A percentile compares a stretch with the other conserved stretches of the same genome.
Evolutionary conservation across 176 grass and related monocot species (phyloP).

Genomic region (Dactylis glomerata): DNA sequence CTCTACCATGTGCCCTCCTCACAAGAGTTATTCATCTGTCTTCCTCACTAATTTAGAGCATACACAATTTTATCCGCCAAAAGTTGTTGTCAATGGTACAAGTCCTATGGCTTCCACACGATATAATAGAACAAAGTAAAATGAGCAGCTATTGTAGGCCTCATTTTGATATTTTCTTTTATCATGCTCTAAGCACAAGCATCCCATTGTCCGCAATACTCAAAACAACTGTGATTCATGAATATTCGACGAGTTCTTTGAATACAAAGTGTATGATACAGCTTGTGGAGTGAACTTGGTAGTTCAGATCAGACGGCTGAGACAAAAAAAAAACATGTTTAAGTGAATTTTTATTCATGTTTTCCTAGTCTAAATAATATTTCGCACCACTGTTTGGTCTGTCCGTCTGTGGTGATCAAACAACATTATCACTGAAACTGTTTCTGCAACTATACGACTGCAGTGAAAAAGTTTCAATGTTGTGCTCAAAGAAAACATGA

Average conservation of each 20-base stretch:
- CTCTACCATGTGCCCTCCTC: not conserved
- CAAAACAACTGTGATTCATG: conserved; percentile 18
- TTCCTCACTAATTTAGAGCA: conserved; percentile 20
- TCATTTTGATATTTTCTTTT: conserved; percentile 24
- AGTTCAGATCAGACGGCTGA: conserved; percentile 10
- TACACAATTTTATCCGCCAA: conserved; percentile 33
- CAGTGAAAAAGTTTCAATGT: too few relatives aligned
- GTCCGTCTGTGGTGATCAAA: too few relatives aligned
- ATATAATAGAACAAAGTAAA: too few relatives aligned
- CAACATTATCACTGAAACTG: too few relatives aligned
- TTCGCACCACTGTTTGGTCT: too few relatives aligned
- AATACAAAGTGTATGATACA: conserved; percentile 2
- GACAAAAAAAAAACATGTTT: not conserved
- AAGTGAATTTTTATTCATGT: too few relatives aligned
- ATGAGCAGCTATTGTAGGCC: not conserved
- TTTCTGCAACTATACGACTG: too few relatives aligned
- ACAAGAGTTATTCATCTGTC: conserved; percentile 22
- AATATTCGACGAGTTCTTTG: conserved; percentile 8
- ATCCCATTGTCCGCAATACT: conserved; percentile 5
- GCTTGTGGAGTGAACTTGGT: not conserved
- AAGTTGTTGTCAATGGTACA: conserved; percentile 17
- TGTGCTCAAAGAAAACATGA: too few relatives aligned
- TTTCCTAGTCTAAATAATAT: too few relatives aligned
- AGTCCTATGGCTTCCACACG: conserved; percentile 31
- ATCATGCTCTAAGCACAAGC: conserved; percentile 20